Evolutionary conservation across 1,284 basidiomycete genomes (phyloP).

Genomic region (Sporisorium sorghi): DNA sequence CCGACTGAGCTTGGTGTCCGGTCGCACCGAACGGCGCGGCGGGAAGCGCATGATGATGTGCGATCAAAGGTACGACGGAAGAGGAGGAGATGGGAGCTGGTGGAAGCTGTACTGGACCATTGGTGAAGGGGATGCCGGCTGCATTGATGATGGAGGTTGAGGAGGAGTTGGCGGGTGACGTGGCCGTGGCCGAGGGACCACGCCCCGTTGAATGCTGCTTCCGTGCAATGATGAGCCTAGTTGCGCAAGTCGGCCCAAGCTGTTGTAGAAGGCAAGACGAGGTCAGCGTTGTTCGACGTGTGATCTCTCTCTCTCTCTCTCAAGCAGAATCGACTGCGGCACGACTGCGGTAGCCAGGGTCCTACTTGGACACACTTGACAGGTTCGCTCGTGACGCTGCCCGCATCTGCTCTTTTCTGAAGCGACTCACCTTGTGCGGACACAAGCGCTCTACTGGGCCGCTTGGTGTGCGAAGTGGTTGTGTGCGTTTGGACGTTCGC

Average conservation of each 20-base stretch:
- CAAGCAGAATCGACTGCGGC: constrained; percentile 5
- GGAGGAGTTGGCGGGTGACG: constrained; percentile 22
- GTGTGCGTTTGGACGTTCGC: not conserved
- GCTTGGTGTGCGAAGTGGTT: constrained; percentile 12
- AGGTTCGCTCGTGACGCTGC: no score
- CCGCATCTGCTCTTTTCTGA: no score
- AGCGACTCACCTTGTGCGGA: constrained; percentile 36
- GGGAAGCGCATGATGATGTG: constrained; percentile 14
- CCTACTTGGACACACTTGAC: not conserved
- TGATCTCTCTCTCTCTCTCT: no score
- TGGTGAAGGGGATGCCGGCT: not conserved
- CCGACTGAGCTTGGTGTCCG: not conserved
- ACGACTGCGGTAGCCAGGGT: constrained; percentile 26
- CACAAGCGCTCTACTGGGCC: constrained; percentile 39
- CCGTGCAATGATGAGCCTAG: constrained; percentile 45
- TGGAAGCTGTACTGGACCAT: constrained; percentile 12
- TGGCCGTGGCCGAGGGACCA: constrained; percentile 36
- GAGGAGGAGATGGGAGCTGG: constrained; percentile 15
- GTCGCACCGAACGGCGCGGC: not conserved
- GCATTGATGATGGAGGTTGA: not conserved
- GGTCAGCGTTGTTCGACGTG: constrained; percentile 6
- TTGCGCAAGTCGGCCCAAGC: constrained; percentile 37
- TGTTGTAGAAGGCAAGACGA: no score
- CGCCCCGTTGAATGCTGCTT: constrained; percentile 42
- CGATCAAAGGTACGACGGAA: constrained; percentile 5